Evolutionary conservation across 2,329 filamentous ascomycete species (phyloP), one percentile per base, ranked within the genome.

Genomic region (Exophiala dermatitidis): DNA sequence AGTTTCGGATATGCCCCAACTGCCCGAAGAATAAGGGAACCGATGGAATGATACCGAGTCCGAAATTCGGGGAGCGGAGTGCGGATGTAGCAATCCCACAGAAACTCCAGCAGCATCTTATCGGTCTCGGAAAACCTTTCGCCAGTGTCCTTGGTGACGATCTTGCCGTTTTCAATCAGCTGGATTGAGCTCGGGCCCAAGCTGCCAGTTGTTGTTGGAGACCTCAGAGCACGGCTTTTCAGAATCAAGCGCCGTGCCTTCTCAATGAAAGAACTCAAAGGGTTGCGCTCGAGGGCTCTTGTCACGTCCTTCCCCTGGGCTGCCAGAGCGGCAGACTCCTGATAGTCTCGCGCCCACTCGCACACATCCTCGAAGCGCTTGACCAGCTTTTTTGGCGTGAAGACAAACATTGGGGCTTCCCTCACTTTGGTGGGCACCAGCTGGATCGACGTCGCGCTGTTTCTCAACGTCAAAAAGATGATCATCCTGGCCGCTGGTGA

Each of bases 301-400:
- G 46, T 48, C 29, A 60, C 51, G 1, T 64, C 62, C 37, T 67
- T 66, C 3, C 60, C 62, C 53, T 64, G 64, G 30, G 69, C 56
- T 6, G 69, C 63, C 34, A 65, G 61, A 9, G 70, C 67, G 47
- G 75, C 67, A 49, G 76, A 69, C 49, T 83, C 75, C 56, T 77
- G 75, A 66, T 77, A 79, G 46, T 77, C 72, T 46, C 79, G 74
- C 26, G 81, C 70, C 81, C 81, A 84, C 10, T 68, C 63, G 9
- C 72, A 70, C 3, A 83, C 80, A 19, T 70, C 69, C 37, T 77
- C 69, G 5, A 82, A 68, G 9, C 71, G 65, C 12, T 68, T 62
- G 2, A 77, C 72, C 37, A 80, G 72, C 28, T 71, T 66, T 53
- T 75, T 77, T 3, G 80, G 76, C 26, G 77, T 71, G 19, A 84